Base-by-base conservation (phyloP, 176 grass and related monocot genomes). In the Tuctoria greenei region DNA sequence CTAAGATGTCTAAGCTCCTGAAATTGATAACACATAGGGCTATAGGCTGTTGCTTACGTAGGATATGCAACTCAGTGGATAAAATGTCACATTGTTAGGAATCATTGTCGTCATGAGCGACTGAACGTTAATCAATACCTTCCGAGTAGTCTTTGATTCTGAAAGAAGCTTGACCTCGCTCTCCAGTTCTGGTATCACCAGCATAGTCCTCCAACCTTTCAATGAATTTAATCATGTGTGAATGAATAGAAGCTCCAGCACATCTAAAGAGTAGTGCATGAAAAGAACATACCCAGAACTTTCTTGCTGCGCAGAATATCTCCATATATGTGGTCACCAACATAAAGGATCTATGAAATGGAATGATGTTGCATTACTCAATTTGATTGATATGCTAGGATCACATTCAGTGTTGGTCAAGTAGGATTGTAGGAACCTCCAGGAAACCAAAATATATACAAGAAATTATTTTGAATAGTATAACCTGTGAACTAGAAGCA, bases 281-380 rank as follows among this genome's bases (percentile, higher is more conserved):
- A 74, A 73, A 15, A 55, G 79, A 39, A 81, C 36, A 14, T 85
- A 98, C 95, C 95, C 26, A 98, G 73, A 35, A 98, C 91, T 92
- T 98, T 98, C 76, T 98, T 98, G 89, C 95, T 98, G 24, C 87
- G 95, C 49, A 98, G 84, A 86, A 98, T 98, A 66, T 98, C 95
- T 65, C 95, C 95, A 69, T 98, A 98, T 61, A 98, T 98, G 39
- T 98, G 95, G 79, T 98, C 95, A 43, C 95, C 95, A 86, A 98
- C 95, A 82, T 98, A 98, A 23, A 98, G 89, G 59, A 98, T 83
- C 95, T 98, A 78, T 64, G 57, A 64, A 66, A 81, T 41, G 47
- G 73, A 74, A 61, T 44, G 62, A 80, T 62, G 73, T 9, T 25
- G 16, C 8, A 37, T 51, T 44, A 87, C 66, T 66, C 66, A 2